A percentile compares a stretch with the other conserved stretches of the same genome.
Evolutionary conservation across 2,329 filamentous ascomycete genomes (phyloP).

Genomic region (Diaporthe helianthi): DNA sequence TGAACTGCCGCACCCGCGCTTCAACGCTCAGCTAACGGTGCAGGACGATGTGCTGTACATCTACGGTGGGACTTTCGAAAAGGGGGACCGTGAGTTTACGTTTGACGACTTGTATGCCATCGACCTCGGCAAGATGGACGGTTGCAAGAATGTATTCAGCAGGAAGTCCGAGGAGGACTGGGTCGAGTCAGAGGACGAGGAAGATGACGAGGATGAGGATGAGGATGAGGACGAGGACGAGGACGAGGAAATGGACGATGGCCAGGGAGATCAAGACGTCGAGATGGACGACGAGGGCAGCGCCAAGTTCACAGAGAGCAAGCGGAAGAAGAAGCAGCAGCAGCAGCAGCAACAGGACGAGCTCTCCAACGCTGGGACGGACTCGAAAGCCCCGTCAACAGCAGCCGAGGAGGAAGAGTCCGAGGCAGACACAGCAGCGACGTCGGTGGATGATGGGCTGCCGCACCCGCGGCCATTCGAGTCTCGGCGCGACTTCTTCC

Average conservation of each 20-base stretch:
- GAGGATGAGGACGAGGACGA: conserved; percentile 66
- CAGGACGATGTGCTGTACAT: conserved; percentile 94
- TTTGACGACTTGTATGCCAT: conserved; percentile 95
- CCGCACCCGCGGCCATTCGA: conserved; percentile 88
- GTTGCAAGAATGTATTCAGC: conserved; percentile 89
- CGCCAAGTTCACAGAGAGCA: conserved; percentile 59
- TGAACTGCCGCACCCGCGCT: conserved; percentile 88
- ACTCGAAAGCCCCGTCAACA: conserved; percentile 38
- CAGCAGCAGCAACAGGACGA: conserved; percentile 46
- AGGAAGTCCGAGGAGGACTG: conserved; percentile 82
- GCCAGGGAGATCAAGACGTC: conserved; percentile 58
- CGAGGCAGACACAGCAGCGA: conserved; percentile 52
- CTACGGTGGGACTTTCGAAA: conserved; percentile 94
- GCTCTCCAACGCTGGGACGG: conserved; percentile 48
- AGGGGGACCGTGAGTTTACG: conserved; percentile 92
- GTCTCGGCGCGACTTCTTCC: conserved; percentile 88
- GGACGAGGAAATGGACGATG: conserved; percentile 61
- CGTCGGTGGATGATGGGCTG: conserved; percentile 73
- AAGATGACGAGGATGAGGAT: conserved; percentile 67
- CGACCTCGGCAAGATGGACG: conserved; percentile 93
- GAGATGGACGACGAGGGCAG: conserved; percentile 56
- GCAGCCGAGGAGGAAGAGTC: conserved; percentile 54
- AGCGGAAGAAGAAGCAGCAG: conserved; percentile 60
- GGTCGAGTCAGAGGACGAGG: conserved; percentile 68
- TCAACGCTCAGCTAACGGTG: conserved; percentile 89